Conservation (phyloP, 2,329 filamentous ascomycete genomes). For the Trichophyton rubrum region DNA sequence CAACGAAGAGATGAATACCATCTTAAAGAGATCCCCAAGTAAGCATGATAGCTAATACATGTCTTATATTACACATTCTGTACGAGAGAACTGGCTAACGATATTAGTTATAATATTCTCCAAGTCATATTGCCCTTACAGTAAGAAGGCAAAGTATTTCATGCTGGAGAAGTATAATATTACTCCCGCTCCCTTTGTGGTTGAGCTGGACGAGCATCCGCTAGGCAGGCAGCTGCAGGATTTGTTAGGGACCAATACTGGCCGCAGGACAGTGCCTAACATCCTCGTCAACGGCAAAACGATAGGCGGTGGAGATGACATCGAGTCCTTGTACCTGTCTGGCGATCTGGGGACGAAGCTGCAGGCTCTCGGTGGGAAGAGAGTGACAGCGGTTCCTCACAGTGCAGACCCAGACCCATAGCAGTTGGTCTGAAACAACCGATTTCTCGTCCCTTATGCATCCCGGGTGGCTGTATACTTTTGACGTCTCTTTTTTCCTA, state of each 20-base stretch:
- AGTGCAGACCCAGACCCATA: slow-evolving; percentile 8
- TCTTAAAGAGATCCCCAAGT: slow-evolving; percentile 78
- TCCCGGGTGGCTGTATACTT: neutral
- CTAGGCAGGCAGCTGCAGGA: slow-evolving; percentile 62
- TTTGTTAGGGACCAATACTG: slow-evolving; percentile 59
- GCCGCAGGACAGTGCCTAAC: slow-evolving; percentile 79
- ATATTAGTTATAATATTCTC: slow-evolving; percentile 80
- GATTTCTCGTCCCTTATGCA: neutral
- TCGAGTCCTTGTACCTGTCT: slow-evolving; percentile 56
- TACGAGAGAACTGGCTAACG: neutral
- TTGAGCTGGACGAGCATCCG: slow-evolving; percentile 76
- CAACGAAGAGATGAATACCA: slow-evolving; percentile 59
- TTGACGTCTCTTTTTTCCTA: neutral
- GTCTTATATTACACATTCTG: neutral
- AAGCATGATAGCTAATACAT: slow-evolving; percentile 22
- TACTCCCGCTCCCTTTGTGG: slow-evolving; percentile 67
- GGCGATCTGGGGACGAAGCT: slow-evolving; percentile 60
- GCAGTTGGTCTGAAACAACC: too few relatives aligned
- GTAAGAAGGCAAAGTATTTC: slow-evolving; percentile 70
- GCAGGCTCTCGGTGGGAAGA: slow-evolving; percentile 58
- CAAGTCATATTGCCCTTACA: slow-evolving; percentile 83
- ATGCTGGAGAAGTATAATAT: slow-evolving; percentile 77
- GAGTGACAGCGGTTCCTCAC: slow-evolving; percentile 34
- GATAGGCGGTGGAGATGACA: slow-evolving; percentile 81
- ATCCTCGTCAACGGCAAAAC: slow-evolving; percentile 76